phyloP scores from a whole-genome alignment of 1,139 yeast species.

The Sugiyamaella pinicola region DNA sequence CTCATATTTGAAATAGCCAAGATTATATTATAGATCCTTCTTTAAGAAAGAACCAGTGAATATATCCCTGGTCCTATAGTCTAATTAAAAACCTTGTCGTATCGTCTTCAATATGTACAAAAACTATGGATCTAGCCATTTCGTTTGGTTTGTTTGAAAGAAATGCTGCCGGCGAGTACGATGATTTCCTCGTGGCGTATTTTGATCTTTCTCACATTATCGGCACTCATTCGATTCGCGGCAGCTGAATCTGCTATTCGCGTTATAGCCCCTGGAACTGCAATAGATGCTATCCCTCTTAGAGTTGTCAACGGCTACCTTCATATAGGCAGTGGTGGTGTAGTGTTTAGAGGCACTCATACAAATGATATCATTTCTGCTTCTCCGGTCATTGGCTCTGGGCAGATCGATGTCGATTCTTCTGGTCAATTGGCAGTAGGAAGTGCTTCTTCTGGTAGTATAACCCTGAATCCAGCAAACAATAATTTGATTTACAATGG shows the following conservation, averaged over 20 bases:
- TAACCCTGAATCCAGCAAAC: constrained; percentile 9
- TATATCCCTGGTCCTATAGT: neutral
- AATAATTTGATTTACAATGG: constrained; percentile 23
- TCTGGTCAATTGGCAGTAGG: constrained; percentile 14
- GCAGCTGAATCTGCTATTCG: constrained; percentile 17
- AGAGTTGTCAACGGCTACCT: constrained; percentile 4
- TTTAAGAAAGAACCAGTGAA: constrained; percentile 5
- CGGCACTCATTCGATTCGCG: constrained; percentile 1
- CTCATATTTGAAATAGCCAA: too few relatives aligned
- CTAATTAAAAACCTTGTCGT: neutral
- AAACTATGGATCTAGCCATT: constrained; percentile 11
- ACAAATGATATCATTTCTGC: constrained; percentile 2
- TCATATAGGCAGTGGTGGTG: constrained; percentile 17
- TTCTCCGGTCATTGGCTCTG: constrained; percentile 4
- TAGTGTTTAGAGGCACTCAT: constrained; percentile 8
- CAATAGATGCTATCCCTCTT: constrained; percentile 12
- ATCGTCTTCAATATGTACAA: constrained; percentile 10
- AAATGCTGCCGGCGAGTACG: constrained; percentile 4
- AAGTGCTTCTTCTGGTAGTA: constrained; percentile 14
- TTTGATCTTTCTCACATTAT: constrained; percentile 4
- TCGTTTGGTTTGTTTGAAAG: constrained; percentile 1
- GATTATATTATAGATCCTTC: neutral
- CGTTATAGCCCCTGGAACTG: constrained; percentile 18
- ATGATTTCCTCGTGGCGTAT: constrained; percentile 13
- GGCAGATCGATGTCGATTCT: constrained; percentile 6